phyloP scores from a whole-genome alignment of 495 filamentous ascomycete genomes.

The Hyaloscypha variabilis region DNA sequence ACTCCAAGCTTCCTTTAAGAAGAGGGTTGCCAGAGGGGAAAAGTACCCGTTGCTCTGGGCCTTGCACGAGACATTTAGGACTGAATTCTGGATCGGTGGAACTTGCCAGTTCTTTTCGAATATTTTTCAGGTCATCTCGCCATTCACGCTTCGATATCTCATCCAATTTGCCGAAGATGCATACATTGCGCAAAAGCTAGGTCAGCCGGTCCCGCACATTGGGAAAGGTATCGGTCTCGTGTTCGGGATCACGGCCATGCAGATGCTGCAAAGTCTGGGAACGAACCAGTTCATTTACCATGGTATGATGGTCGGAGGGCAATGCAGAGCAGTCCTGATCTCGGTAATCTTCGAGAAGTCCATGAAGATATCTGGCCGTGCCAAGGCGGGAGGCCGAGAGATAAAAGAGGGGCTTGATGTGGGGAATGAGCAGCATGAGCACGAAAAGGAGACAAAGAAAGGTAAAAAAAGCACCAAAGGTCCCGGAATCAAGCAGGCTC shows the following conservation, averaged over 20 bases:
- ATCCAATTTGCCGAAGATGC: slow-evolving; percentile 82
- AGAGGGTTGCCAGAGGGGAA: slow-evolving; percentile 63
- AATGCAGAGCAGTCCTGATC: slow-evolving; percentile 73
- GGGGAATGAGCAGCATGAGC: slow-evolving; percentile 42
- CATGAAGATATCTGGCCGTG: slow-evolving; percentile 77
- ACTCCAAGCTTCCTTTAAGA: slow-evolving; percentile 67
- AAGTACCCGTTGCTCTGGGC: slow-evolving; percentile 79
- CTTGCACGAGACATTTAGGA: slow-evolving; percentile 83
- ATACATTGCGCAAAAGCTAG: slow-evolving; percentile 57
- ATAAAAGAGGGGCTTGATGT: slow-evolving; percentile 44
- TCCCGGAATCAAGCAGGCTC: slow-evolving; percentile 40
- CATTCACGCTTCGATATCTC: slow-evolving; percentile 72
- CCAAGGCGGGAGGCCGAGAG: slow-evolving; percentile 63
- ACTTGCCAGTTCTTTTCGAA: slow-evolving; percentile 72
- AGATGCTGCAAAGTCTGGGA: slow-evolving; percentile 69
- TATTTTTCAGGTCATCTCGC: slow-evolving; percentile 72
- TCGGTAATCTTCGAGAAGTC: slow-evolving; percentile 79
- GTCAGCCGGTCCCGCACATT: slow-evolving; percentile 58
- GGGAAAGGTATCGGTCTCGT: slow-evolving; percentile 72
- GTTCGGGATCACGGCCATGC: slow-evolving; percentile 76
- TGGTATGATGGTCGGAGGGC: slow-evolving; percentile 79
- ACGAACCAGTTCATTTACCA: slow-evolving; percentile 83
- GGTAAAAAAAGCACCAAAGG: slow-evolving; percentile 43
- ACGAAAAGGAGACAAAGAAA: slow-evolving; percentile 24
- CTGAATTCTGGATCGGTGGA: slow-evolving; percentile 84